Conservation (phyloP, 148 eudicot species). For the Nepenthes mirabilis region DNA sequence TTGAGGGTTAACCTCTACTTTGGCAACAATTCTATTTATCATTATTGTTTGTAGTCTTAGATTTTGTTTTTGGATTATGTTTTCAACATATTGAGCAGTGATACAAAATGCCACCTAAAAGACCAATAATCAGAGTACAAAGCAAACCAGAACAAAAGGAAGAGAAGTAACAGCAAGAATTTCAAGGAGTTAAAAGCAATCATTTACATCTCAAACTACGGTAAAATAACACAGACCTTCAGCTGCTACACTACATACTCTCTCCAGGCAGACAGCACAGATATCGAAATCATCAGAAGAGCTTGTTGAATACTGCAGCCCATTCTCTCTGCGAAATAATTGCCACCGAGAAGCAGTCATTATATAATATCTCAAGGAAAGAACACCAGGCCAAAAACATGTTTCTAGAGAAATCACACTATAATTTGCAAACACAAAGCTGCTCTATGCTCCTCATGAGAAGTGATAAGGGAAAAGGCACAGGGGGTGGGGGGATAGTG, state of each 20-base stretch:
- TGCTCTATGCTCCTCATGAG: too few species aligned
- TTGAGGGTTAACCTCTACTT: too few species aligned
- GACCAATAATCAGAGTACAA: neutral
- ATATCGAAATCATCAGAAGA: slow-evolving; percentile 62
- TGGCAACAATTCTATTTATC: too few species aligned
- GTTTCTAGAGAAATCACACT: too few species aligned
- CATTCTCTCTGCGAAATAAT: slow-evolving; percentile 50
- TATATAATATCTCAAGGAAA: too few species aligned
- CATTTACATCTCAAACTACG: neutral
- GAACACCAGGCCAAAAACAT: too few species aligned
- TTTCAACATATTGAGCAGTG: too few species aligned
- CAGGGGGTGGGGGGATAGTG: too few species aligned
- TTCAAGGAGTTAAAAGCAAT: neutral
- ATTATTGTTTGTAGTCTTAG: too few species aligned
- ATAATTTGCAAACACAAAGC: too few species aligned
- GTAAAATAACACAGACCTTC: slow-evolving; percentile 39
- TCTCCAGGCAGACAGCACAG: slow-evolving; percentile 96
- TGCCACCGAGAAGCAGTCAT: neutral
- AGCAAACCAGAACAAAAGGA: neutral
- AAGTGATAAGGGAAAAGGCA: too few species aligned
- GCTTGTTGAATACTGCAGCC: slow-evolving; percentile 49
- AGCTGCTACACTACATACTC: slow-evolving; percentile 85
- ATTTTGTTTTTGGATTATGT: too few species aligned
- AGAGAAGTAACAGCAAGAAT: neutral
- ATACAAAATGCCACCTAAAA: neutral